Base-by-base conservation (phyloP, 2,329 filamentous ascomycete species). In the Cordyceps cicadae region DNA sequence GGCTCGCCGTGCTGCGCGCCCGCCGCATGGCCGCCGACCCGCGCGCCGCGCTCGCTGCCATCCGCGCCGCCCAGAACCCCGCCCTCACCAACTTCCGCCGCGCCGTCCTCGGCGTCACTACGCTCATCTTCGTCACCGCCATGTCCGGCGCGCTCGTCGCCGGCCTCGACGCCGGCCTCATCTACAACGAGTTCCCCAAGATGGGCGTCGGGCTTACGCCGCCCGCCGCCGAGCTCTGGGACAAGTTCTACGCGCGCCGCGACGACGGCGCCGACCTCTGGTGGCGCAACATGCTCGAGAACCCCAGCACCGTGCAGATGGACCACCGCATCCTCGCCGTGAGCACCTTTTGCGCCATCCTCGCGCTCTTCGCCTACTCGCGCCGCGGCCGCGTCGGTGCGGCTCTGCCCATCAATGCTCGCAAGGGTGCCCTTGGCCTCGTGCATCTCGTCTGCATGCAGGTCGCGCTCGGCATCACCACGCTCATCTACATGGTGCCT, bases 241-340 rank as follows among this genome's bases (percentile, higher is more conserved):
- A 93, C 69, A 79, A 83, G 43, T 95, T 91, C 77, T 97, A 97
- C 81, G 87, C 86, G 62, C 88, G 92, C 68, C 84, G 82, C 62
- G 80, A 87, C 46, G 91, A 96, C 71, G 79, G 83, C 48, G 87
- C 86, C 14, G 95, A 99, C 70, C 79, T 97, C 19, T 92, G 89
- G 86, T 99, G 94, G 94, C 87, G 94, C 70, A 99, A 99, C 76
- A 89, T 95, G 81, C 87, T 97, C 39, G 94, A 97, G 79, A 99
- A 99, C 77, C 95, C 94, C 3, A 92, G 89, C 17, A 84, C 95
- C 29, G 95, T 97, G 2, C 95, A 99, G 77, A 84, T 99, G 50
- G 90, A 99, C 75, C 94, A 99, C 78, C 88, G 95, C 50, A 90
- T 96, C 67, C 81, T 97, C 41, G 95, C 94, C 62, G 90, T 87